Conservation (phyloP, 345 rosid species). For the Salix exigua region DNA sequence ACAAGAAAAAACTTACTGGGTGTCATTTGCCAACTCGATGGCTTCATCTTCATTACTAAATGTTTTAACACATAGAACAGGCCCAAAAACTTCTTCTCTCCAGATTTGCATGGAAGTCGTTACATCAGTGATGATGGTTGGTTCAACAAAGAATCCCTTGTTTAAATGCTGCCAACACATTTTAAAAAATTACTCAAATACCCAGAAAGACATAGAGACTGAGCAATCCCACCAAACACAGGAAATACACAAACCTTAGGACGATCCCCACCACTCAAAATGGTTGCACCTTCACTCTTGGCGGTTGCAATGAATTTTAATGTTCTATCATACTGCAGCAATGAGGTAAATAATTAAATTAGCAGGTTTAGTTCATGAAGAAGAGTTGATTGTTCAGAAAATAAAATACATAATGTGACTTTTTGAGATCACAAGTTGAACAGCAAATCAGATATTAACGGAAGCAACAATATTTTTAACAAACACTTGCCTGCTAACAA, state of each 20-base stretch:
- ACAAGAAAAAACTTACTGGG: slow-evolving; percentile 54
- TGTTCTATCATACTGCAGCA: slow-evolving; percentile 70
- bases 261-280: slow-evolving; percentile 73
- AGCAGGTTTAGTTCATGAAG: neutral
- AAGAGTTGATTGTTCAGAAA: neutral
- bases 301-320: slow-evolving; percentile 76
- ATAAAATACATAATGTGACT: neutral
- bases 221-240: slow-evolving; percentile 4
- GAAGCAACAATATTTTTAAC: neutral
- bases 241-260: slow-evolving; percentile 50
- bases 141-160: slow-evolving; percentile 80
- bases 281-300: slow-evolving; percentile 86
- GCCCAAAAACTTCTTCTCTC: slow-evolving; percentile 99
- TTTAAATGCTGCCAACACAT: slow-evolving; percentile 57
- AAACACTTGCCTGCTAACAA: neutral
- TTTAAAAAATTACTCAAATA: slow-evolving; percentile 13
- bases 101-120: slow-evolving; percentile 92
- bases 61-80: slow-evolving; percentile 86
- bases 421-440: neutral
- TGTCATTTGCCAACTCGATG: slow-evolving; percentile 84
- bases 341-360: slow-evolving; percentile 11
- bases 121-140: slow-evolving; percentile 71
- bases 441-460: neutral
- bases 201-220: slow-evolving; percentile 10
- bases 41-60: slow-evolving; percentile 94